These are phyloP conservation scores for Arachis stenosperma DNA, from an alignment of 306 rosid species.

Conservation along the genomic window DNA sequence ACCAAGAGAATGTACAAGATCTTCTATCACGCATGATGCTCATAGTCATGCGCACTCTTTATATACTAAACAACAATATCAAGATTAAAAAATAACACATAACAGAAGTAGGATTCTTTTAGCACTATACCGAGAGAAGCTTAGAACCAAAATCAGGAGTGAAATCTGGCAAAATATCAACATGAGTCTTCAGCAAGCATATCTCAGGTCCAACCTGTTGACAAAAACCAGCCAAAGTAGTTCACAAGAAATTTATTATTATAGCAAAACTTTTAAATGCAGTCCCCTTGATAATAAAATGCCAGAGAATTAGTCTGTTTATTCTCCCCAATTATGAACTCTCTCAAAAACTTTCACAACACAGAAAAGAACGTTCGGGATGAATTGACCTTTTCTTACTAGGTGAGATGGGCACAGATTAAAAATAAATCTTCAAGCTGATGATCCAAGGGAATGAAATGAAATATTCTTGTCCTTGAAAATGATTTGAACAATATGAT, in stretches of 20 bases:
- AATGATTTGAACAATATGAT: neutral
- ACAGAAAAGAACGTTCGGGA: slow-evolving; percentile 12
- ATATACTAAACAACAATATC: slow-evolving; percentile 12
- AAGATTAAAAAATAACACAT: neutral
- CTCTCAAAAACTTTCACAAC: neutral
- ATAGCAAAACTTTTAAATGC: slow-evolving; percentile 5
- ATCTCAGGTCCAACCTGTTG: slow-evolving; percentile 91
- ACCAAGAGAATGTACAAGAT: slow-evolving; percentile 13
- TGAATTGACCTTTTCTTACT: neutral
- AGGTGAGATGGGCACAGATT: neutral
- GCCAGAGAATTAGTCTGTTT: neutral
- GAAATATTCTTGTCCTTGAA: neutral
- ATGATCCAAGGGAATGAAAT: slow-evolving; percentile 20
- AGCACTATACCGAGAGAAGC: slow-evolving; percentile 68
- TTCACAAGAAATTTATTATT: neutral
- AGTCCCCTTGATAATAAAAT: slow-evolving; percentile 14
- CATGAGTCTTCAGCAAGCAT: slow-evolving; percentile 91
- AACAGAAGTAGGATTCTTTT: slow-evolving; percentile 16
- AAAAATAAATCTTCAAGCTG: slow-evolving; percentile 1
- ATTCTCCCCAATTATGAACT: neutral
- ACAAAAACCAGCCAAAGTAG: slow-evolving; percentile 24
- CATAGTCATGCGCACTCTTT: neutral
- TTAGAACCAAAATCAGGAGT: slow-evolving; percentile 84
- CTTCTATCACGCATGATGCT: slow-evolving; percentile 1
- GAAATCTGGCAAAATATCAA: slow-evolving; percentile 92